These are phyloP conservation scores for Tricholoma furcatifolium DNA, from an alignment of 768 basidiomycete genomes.

Conservation along the genomic window DNA sequence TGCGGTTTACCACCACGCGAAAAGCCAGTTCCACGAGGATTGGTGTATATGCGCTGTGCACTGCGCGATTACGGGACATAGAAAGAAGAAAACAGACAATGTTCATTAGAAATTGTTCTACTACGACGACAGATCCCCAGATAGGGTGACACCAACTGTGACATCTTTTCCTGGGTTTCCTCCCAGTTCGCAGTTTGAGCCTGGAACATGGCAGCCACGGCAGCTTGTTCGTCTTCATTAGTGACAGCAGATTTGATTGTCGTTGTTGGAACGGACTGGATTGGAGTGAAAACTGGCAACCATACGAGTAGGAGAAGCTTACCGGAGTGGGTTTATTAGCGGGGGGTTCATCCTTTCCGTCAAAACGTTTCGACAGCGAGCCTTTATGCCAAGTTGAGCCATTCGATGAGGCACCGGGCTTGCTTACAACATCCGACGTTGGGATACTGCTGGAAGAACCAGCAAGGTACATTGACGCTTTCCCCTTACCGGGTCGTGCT, in stretches of 20 bases:
- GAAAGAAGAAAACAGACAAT: conserved; percentile 37
- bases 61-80: conserved; percentile 40
- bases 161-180: conserved; percentile 99
- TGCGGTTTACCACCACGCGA: conserved; percentile 61
- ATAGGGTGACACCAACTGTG: conserved; percentile 84
- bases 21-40: conserved; percentile 64
- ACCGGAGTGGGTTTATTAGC: conserved; percentile 33
- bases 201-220: conserved; percentile 98
- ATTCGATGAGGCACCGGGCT: conserved; percentile 29
- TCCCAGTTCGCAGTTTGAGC: conserved; percentile 95
- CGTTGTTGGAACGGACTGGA: conserved; percentile 25
- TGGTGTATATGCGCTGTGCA: conserved; percentile 67
- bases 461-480: conserved; percentile 73
- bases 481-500: conserved; percentile 77
- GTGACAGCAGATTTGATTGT: conserved; percentile 42
- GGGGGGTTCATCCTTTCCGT: conserved; percentile 69
- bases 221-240: conserved; percentile 85
- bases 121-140: conserved; percentile 61
- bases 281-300: conserved; percentile 4
- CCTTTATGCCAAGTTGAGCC: conserved; percentile 61
- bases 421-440: conserved; percentile 46
- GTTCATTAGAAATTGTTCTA: conserved; percentile 75
- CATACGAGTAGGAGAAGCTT: conserved; percentile 15
- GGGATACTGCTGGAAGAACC: conserved; percentile 41
- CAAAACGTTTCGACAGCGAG: conserved; percentile 87